phyloP scores from a whole-genome alignment of 495 filamentous ascomycete genomes.

The Aspergillus panamensis region DNA sequence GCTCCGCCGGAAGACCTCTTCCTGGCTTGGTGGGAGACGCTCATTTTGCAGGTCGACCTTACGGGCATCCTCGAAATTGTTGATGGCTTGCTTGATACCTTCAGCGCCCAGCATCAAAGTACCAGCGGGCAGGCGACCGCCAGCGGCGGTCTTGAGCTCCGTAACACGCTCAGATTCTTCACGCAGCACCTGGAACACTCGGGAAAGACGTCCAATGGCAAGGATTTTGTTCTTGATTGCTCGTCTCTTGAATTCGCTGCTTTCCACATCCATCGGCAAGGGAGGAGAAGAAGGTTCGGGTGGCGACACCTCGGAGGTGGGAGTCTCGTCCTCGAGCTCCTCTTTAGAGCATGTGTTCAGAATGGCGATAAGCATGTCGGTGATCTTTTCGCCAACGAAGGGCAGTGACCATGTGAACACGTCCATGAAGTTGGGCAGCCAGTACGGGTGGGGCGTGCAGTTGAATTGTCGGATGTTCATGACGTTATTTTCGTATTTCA shows the following conservation, averaged over 20 bases:
- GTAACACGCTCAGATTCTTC: constrained; percentile 97
- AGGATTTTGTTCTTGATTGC: constrained; percentile 99
- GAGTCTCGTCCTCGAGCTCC: constrained; percentile 82
- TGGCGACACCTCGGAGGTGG: constrained; percentile 52
- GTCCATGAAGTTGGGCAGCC: constrained; percentile 99
- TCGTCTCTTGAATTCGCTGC: constrained; percentile 84
- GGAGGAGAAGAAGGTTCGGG: constrained; percentile 69
- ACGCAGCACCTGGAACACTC: constrained; percentile 96
- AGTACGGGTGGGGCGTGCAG: constrained; percentile 98
- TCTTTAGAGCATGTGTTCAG: constrained; percentile 97
- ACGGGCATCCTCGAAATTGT: constrained; percentile 92
- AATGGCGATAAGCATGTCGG: constrained; percentile 98
- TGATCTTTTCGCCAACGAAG: constrained; percentile 99
- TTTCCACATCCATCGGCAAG: constrained; percentile 68
- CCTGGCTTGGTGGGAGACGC: constrained; percentile 83
- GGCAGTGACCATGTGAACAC: constrained; percentile 99
- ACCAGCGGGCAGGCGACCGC: constrained; percentile 87
- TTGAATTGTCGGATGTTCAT: constrained; percentile 99
- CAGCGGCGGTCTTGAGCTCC: constrained; percentile 94
- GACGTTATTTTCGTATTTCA: constrained; percentile 99
- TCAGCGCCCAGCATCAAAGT: constrained; percentile 98
- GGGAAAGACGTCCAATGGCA: constrained; percentile 91
- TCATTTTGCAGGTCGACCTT: constrained; percentile 98
- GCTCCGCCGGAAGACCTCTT: constrained; percentile 78
- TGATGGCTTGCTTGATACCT: constrained; percentile 99